Conservation (phyloP, 805 yeast species). For the Yarrowia osloensis region DNA sequence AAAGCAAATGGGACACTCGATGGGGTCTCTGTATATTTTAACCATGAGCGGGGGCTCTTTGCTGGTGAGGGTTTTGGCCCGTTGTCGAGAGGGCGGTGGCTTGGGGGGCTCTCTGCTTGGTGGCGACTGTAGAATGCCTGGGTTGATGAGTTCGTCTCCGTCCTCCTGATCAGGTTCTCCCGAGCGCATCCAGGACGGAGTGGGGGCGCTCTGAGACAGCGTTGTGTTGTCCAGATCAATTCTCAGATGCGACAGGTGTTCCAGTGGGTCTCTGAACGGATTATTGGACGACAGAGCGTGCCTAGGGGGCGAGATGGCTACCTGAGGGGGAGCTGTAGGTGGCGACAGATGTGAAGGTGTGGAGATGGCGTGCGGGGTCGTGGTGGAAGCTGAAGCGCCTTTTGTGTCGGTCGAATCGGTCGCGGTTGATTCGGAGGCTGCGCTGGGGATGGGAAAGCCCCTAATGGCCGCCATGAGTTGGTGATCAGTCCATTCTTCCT, state of each 20-base stretch:
- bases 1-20: constrained; percentile 95
- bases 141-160: constrained; percentile 21
- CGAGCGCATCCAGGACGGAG: not conserved
- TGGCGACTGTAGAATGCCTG: constrained; percentile 11
- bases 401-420: not conserved
- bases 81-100: not conserved
- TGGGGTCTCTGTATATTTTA: constrained; percentile 62
- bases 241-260: constrained; percentile 22
- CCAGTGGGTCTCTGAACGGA: constrained; percentile 23
- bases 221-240: constrained; percentile 6
- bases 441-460: constrained; percentile 37
- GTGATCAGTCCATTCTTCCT: constrained; percentile 67
- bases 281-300: constrained; percentile 17
- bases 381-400: not conserved
- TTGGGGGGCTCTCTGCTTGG: not conserved
- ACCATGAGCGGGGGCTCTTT: constrained; percentile 47
- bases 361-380: not conserved
- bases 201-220: not conserved
- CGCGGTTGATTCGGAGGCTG: not conserved
- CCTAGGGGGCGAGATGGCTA: constrained; percentile 11
- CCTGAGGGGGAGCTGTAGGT: constrained; percentile 16
- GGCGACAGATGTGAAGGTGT: constrained; percentile 1
- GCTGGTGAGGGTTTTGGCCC: constrained; percentile 33
- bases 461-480: constrained; percentile 54
- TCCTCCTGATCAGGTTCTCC: constrained; percentile 13